phyloP scores from a whole-genome alignment of 768 basidiomycete genomes.

The Thelephora ganbajun region DNA sequence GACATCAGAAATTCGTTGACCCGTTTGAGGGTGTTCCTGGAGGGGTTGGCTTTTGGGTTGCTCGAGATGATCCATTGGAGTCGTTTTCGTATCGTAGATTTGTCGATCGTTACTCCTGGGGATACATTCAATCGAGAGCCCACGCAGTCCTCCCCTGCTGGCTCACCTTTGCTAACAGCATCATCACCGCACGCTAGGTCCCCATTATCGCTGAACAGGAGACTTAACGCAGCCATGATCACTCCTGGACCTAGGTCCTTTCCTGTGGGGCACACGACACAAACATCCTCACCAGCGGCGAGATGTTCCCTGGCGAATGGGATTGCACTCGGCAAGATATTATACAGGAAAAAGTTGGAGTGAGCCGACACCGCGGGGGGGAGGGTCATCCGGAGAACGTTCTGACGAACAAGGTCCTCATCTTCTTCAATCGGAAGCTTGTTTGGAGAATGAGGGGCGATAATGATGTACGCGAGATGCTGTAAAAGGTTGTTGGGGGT shows the following conservation, averaged over 20 bases:
- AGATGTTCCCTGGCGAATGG: constrained; percentile 32
- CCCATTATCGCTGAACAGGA: constrained; percentile 46
- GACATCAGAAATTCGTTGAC: constrained; percentile 66
- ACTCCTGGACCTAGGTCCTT: constrained; percentile 54
- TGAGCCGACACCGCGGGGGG: constrained; percentile 14
- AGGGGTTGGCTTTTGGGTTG: constrained; percentile 67
- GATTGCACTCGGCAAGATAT: constrained; percentile 33
- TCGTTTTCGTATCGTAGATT: constrained; percentile 52
- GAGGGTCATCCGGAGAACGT: constrained; percentile 9
- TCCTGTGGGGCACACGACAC: constrained; percentile 42
- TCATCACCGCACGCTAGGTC: background rate
- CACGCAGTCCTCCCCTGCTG: background rate
- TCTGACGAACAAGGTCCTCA: background rate
- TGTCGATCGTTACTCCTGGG: constrained; percentile 21
- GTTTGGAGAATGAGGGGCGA: constrained; percentile 4
- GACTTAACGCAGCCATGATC: constrained; percentile 39
- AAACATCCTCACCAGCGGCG: constrained; percentile 20
- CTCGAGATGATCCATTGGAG: constrained; percentile 81
- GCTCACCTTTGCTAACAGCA: background rate
- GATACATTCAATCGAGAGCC: background rate
- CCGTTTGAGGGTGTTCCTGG: constrained; percentile 64
- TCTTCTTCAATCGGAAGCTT: background rate
- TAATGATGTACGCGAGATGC: constrained; percentile 18
- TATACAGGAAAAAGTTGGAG: constrained; percentile 18
- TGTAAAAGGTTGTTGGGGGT: background rate